phyloP scores from a whole-genome alignment of 306 rosid genomes.

The Sesbania bispinosa region DNA sequence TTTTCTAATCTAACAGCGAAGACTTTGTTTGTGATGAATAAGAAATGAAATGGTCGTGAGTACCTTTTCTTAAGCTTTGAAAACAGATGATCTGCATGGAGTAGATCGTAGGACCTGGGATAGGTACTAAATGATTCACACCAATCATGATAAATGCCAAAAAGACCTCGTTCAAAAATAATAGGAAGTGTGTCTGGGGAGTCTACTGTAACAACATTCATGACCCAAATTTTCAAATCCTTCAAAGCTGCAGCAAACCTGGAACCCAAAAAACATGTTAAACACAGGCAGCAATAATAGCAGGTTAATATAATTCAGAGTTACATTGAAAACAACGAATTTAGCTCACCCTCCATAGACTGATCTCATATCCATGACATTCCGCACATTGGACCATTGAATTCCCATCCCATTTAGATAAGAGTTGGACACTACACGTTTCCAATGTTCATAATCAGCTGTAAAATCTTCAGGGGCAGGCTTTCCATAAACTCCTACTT shows the following conservation, averaged over 20 bases:
- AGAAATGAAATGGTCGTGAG: slow-evolving; percentile 22
- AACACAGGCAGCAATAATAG: background rate
- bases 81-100: slow-evolving; percentile 93
- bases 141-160: slow-evolving; percentile 98
- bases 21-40: background rate
- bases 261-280: slow-evolving; percentile 31
- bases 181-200: slow-evolving; percentile 86
- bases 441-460: slow-evolving; percentile 83
- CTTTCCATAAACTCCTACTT: slow-evolving; percentile 91
- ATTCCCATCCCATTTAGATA: slow-evolving; percentile 79
- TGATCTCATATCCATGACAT: slow-evolving; percentile 97
- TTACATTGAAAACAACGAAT: background rate
- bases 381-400: slow-evolving; percentile 80
- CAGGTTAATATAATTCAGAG: slow-evolving; percentile 14
- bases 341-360: slow-evolving; percentile 74
- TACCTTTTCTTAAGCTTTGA: slow-evolving; percentile 74
- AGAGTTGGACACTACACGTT: slow-evolving; percentile 65
- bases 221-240: slow-evolving; percentile 41
- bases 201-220: slow-evolving; percentile 83
- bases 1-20: background rate
- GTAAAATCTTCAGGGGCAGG: slow-evolving; percentile 92
- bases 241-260: slow-evolving; percentile 43
- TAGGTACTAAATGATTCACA: slow-evolving; percentile 94
- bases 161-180: slow-evolving; percentile 89
- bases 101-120: slow-evolving; percentile 89